Percentiles rank a stretch among this genome's conserved stretches.
Conservation (phyloP, 345 rosid genomes). For the Euphorbia lathyris region DNA sequence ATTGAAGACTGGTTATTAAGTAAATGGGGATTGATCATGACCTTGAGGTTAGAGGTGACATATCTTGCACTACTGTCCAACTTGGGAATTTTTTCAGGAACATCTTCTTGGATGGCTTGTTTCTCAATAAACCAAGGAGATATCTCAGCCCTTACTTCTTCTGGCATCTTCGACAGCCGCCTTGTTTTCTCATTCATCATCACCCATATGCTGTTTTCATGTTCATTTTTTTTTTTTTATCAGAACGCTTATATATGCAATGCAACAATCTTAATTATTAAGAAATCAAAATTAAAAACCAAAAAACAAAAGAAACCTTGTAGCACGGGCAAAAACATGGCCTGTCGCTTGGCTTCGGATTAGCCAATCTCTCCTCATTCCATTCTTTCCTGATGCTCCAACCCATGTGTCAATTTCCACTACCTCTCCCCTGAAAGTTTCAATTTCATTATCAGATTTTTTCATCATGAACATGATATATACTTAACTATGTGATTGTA, state of each 20-base stretch:
- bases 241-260: background rate
- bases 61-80: constrained; percentile 50
- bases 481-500: too few relatives aligned
- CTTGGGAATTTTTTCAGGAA: constrained; percentile 49
- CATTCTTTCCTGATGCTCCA: constrained; percentile 67
- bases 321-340: constrained; percentile 50
- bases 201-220: constrained; percentile 58
- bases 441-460: too few relatives aligned
- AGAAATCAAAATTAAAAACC: background rate
- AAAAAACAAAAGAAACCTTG: constrained; percentile 35
- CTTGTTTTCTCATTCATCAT: constrained; percentile 72
- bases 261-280: background rate
- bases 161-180: constrained; percentile 65
- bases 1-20: too few relatives aligned
- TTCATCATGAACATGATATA: too few relatives aligned
- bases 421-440: constrained; percentile 52
- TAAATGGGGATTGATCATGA: constrained; percentile 9
- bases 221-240: background rate
- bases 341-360: constrained; percentile 64
- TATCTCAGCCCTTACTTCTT: constrained; percentile 57
- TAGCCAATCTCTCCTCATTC: constrained; percentile 69
- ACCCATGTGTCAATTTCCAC: constrained; percentile 74
- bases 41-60: constrained; percentile 50
- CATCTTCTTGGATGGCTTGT: constrained; percentile 56
- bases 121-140: constrained; percentile 64